A percentile compares a stretch with the other conserved stretches of the same genome.
These are phyloP conservation scores for Nevesoporus exiguus DNA, from an alignment of 768 basidiomycete species.

Conservation along the genomic window DNA sequence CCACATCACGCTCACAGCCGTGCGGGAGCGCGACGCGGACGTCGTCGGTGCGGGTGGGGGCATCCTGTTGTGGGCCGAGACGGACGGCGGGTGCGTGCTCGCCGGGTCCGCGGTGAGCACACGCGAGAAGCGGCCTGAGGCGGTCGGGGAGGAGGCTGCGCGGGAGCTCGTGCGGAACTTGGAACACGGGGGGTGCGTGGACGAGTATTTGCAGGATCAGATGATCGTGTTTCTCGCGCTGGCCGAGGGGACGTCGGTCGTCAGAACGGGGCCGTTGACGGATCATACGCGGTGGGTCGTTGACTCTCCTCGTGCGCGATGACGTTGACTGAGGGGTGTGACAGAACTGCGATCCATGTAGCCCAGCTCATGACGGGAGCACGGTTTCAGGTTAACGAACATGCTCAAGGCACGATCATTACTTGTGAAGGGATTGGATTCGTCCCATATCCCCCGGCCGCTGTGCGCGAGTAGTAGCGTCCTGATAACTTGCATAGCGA, in stretches of 20 bases:
- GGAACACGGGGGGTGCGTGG: constrained; percentile 66
- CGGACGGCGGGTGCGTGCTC: constrained; percentile 61
- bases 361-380: constrained; percentile 67
- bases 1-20: constrained; percentile 38
- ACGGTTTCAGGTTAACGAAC: constrained; percentile 52
- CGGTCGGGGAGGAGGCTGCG: constrained; percentile 61
- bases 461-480: not conserved
- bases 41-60: constrained; percentile 66
- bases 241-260: constrained; percentile 58
- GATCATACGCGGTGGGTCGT: constrained; percentile 61
- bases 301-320: not conserved
- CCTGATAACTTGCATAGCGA: constrained; percentile 1
- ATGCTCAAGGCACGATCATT: constrained; percentile 43
- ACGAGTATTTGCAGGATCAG: constrained; percentile 71
- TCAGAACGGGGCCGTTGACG: constrained; percentile 55
- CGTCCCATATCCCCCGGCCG: constrained; percentile 18
- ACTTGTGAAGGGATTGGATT: constrained; percentile 67
- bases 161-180: constrained; percentile 54
- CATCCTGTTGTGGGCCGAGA: constrained; percentile 72
- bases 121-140: constrained; percentile 43
- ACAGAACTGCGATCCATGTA: constrained; percentile 67
- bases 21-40: constrained; percentile 42
- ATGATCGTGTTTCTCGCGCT: constrained; percentile 76
- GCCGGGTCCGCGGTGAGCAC: constrained; percentile 66
- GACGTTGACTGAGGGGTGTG: not conserved